Evolutionary conservation across 2,329 filamentous ascomycete species (phyloP), one percentile per base, ranked within the genome.

Genomic region (Aaosphaeria pasadenensis): DNA sequence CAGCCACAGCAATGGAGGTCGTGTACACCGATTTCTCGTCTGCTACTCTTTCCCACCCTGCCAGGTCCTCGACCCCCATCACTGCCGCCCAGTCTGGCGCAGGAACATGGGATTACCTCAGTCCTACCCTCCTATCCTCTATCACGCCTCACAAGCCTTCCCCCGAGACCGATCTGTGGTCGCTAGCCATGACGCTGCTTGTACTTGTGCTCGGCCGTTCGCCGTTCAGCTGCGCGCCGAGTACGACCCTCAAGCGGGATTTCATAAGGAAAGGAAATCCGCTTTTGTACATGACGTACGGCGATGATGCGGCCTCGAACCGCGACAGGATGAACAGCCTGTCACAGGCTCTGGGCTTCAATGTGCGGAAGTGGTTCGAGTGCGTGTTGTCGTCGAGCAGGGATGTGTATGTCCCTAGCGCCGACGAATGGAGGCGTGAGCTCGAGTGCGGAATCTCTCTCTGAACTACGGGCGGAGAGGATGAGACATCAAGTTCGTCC

Each of bases 81-180:
- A 38, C 33, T 5, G 11, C 35, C 13, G 7, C 30, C 41, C 7
- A 7, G 30, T 60, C 71, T 6, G 74, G 72, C 39, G 72, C 66
- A 38, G 75, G 74, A 0, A 78, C 74, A 0, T 77, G 74, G 72
- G 73, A 74, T 47, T 77, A 66, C 61, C 72, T 77, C 45, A 70
- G 72, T 57, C 69, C 69, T 5, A 52, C 55, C 3, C 60, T 70
- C 1, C 57, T 70, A 35, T 30, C 56, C 5, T 44, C 43, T 11
- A 0, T 38, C 44, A 5, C 63, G 24, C 7, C 52, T 55, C 50
- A 55, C 3, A 69, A 69, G 55, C 59, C 58, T 1, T 70, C 69
- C 0, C 57, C 60, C 3, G 58, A 66, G 0, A 64, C 67, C 3
- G 75, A 78, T 47, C 62, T 75, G 17, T 77, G 74, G 68, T 67